A percentile compares a stretch with the other conserved stretches of the same genome.
Evolutionary conservation across 768 basidiomycete genomes (phyloP).

Genomic region (Suillus placidus): DNA sequence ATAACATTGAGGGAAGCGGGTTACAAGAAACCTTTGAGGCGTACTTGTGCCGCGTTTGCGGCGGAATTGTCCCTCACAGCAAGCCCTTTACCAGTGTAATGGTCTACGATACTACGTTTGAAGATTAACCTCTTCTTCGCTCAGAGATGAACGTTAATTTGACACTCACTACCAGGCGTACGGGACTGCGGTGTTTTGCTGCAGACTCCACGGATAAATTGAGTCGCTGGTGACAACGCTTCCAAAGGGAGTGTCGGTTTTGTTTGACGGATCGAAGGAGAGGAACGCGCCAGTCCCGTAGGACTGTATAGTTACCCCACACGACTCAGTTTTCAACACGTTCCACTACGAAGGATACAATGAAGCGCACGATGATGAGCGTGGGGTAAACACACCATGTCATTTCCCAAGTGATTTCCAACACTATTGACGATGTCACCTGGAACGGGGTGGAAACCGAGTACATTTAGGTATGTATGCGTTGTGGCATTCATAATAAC

Average conservation of each 20-base stretch:
- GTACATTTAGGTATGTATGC: constrained; percentile 17
- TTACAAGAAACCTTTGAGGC: background rate
- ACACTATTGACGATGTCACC: constrained; percentile 14
- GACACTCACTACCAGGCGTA: constrained; percentile 12
- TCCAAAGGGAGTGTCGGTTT: background rate
- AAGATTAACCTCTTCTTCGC: background rate
- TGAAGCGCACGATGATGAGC: background rate
- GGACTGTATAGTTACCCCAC: constrained; percentile 9
- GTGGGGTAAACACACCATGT: constrained; percentile 9
- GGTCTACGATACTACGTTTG: constrained; percentile 6
- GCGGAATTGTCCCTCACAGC: background rate
- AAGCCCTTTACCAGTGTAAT: constrained; percentile 8
- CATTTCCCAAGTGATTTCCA: constrained; percentile 15
- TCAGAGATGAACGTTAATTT: background rate
- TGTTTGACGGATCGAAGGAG: background rate
- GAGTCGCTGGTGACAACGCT: constrained; percentile 4
- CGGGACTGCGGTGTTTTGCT: background rate
- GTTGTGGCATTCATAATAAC: constrained; percentile 15
- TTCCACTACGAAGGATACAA: constrained; percentile 12
- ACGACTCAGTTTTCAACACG: constrained; percentile 9
- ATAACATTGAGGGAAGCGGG: background rate
- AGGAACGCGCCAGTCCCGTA: constrained; percentile 13
- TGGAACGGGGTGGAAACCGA: constrained; percentile 8
- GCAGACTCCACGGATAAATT: constrained; percentile 10
- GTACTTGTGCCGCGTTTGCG: constrained; percentile 9